A percentile compares a stretch with the other conserved stretches of the same genome.
phyloP scores from a whole-genome alignment of 208 protist genomes.

The Leishmania amazonensis region DNA sequence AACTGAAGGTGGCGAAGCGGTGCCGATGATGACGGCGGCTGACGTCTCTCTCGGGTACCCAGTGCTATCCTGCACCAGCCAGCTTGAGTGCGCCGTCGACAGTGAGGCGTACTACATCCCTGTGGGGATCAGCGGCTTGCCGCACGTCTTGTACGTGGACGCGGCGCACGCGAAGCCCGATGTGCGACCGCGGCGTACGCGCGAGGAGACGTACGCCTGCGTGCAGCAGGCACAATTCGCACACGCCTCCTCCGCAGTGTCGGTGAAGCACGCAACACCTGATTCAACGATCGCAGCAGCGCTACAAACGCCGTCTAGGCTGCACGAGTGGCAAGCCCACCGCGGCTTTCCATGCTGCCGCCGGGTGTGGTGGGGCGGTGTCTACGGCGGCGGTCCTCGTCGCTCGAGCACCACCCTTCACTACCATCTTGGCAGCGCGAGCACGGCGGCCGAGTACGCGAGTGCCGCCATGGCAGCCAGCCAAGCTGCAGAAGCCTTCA shows the following conservation, averaged over 20 bases:
- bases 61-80: background rate
- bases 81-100: background rate
- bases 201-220: constrained; percentile 41
- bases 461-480: constrained; percentile 24
- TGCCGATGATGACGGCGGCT: background rate
- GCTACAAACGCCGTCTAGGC: background rate
- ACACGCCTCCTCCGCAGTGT: background rate
- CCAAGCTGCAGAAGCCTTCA: constrained; percentile 11
- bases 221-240: constrained; percentile 48
- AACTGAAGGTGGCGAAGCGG: background rate
- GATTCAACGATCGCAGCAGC: background rate
- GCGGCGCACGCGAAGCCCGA: constrained; percentile 41
- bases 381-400: constrained; percentile 42
- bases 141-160: constrained; percentile 56
- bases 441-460: constrained; percentile 28
- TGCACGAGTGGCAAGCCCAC: constrained; percentile 19
- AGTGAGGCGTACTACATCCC: constrained; percentile 28
- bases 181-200: constrained; percentile 29
- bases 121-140: constrained; percentile 62
- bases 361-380: constrained; percentile 56
- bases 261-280: background rate
- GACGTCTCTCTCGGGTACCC: constrained; percentile 34
- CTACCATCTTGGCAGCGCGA: constrained; percentile 46
- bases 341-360: constrained; percentile 40
- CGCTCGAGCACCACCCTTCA: constrained; percentile 29